Base-by-base conservation (phyloP, 306 rosid genomes). In the Vachellia pachyceras region DNA sequence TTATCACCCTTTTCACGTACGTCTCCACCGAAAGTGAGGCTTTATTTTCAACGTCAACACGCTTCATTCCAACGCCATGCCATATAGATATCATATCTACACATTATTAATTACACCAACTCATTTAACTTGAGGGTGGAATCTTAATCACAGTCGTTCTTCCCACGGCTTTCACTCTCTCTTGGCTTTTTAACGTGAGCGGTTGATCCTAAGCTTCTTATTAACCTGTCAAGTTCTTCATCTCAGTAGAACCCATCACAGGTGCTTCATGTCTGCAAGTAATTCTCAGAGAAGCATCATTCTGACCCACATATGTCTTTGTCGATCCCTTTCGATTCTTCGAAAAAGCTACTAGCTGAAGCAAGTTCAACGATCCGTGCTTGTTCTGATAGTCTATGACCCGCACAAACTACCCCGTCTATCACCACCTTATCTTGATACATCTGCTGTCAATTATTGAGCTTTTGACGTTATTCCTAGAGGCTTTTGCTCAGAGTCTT, bases 21-120 rank as follows among this genome's bases (percentile, higher is more conserved):
- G 54, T 65, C 76, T 79, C 83, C 89, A 70, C 84, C 69, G 18
- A 82, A 76, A 79, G 70, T 37, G 29, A 55, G 46, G n/a, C n/a
- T n/a, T n/a, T n/a, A n/a, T 47, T 47, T 69, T 73, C 10, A 23
- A 23, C 79, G 40, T 45, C 70, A 83, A 83, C 81, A 75, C 58
- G 76, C 65, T 77, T 37, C n/a, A n/a, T n/a, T n/a, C n/a, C n/a
- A n/a, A 37, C 40, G 40, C 3, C 3, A 37, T 5, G 0, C 3
- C 2, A 37, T 2, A 37, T 2, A n/a, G n/a, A n/a, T n/a, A n/a
- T n/a, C n/a, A n/a, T n/a, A n/a, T n/a, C 3, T 2, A 37, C 2
- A 37, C 2, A 37, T 37, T 37, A 37, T 5, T n/a, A 37, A 3
- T 37, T 11, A 15, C 50, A 33, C 45, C 54, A 49, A 37, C 44